Evolutionary conservation across 1,284 basidiomycete genomes (phyloP).

Genomic region (Malassezia restricta): DNA sequence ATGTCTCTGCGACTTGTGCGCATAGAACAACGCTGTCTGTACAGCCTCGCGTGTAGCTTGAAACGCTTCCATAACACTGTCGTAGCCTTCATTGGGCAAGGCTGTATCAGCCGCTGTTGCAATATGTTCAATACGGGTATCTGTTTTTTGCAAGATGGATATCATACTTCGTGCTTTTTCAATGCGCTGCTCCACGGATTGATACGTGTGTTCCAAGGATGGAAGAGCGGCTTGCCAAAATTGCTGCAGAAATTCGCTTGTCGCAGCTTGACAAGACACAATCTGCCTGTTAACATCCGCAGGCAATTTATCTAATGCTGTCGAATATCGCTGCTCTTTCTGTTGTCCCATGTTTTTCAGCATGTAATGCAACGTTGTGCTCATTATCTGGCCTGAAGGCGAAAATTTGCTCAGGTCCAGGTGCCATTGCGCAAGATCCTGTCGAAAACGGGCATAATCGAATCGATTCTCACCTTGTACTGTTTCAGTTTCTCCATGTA

Average conservation of each 20-base stretch:
- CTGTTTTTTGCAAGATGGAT: not conserved
- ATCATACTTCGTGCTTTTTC: conserved; percentile 7
- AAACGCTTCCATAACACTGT: conserved; percentile 6
- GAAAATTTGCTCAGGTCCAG: not conserved
- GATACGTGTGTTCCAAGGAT: not conserved
- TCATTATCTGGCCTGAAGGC: not conserved
- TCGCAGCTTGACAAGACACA: conserved; percentile 75
- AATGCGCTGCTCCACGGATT: not conserved
- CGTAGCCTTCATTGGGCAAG: conserved; percentile 2
- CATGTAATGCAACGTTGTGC: conserved; percentile 11
- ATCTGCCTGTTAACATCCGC: conserved; percentile 65
- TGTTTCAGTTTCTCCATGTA: not conserved
- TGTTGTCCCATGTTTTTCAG: conserved; percentile 15
- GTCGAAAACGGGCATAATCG: not conserved
- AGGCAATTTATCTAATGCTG: conserved; percentile 52
- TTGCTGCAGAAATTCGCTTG: conserved; percentile 88
- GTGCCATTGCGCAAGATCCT: not conserved
- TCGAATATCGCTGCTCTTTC: not conserved
- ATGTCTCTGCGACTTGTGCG: not conserved
- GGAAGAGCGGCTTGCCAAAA: conserved; percentile 86
- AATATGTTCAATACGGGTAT: not conserved
- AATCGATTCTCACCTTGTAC: not conserved
- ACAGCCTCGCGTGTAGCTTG: conserved; percentile 6
- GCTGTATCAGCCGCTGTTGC: conserved; percentile 4
- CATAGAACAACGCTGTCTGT: conserved; percentile 1